phyloP scores from a whole-genome alignment of 176 grass and related monocot species.

The Elymus sibiricus region DNA sequence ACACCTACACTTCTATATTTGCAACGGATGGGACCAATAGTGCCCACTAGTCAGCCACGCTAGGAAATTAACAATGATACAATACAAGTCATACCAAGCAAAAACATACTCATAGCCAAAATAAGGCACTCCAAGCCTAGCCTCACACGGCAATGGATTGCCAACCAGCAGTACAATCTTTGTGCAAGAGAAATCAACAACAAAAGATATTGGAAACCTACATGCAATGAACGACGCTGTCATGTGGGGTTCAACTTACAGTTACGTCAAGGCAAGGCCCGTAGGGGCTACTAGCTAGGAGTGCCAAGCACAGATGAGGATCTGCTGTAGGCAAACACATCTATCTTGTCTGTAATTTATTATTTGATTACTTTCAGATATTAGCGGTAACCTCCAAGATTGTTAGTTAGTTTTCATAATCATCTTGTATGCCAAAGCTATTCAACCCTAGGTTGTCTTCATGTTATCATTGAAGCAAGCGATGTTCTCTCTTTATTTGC shows the following conservation, averaged over 20 bases:
- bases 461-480: not conserved
- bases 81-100: not conserved
- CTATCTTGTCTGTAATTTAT: not conserved
- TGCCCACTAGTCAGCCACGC: not conserved
- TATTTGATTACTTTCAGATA: not conserved
- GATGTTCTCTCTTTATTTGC: not conserved
- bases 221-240: not conserved
- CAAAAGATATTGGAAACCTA: not conserved
- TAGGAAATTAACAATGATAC: not conserved
- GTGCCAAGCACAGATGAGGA: not conserved
- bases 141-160: not conserved
- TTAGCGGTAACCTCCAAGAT: not conserved
- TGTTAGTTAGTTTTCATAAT: not conserved
- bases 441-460: not conserved
- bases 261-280: not conserved
- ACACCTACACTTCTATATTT: not conserved
- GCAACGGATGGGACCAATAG: not conserved
- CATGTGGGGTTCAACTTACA: too few species aligned
- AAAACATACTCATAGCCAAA: not conserved
- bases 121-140: not conserved
- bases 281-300: not conserved
- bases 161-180: not conserved
- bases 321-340: not conserved
- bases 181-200: not conserved
- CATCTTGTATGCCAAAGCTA: not conserved